phyloP scores from a whole-genome alignment of 768 basidiomycete species.

The Boletus eberwhitei region DNA sequence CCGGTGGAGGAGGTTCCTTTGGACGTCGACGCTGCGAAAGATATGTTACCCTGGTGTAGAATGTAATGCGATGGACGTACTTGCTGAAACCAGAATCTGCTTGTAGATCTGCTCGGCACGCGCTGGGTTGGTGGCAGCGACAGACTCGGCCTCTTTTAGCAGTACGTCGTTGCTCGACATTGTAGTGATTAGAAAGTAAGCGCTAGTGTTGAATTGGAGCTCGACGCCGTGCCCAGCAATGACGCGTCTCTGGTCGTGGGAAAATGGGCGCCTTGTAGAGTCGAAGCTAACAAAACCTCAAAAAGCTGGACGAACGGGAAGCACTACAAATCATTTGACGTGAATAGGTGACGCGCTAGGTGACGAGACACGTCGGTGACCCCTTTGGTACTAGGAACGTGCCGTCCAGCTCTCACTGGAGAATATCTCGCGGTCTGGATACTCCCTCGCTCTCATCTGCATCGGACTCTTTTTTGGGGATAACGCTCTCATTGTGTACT shows the following conservation, averaged over 20 bases:
- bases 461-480: too few relatives aligned
- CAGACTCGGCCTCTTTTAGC: slow-evolving; percentile 48
- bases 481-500: too few relatives aligned
- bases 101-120: slow-evolving; percentile 75
- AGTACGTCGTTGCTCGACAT: slow-evolving; percentile 28
- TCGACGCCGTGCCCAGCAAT: slow-evolving; percentile 6
- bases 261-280: slow-evolving; percentile 12
- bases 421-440: too few relatives aligned
- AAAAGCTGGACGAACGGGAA: too few relatives aligned
- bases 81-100: slow-evolving; percentile 50
- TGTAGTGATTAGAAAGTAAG: not conserved
- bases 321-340: too few relatives aligned
- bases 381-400: too few relatives aligned
- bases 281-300: too few relatives aligned
- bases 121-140: slow-evolving; percentile 45
- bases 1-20: slow-evolving; percentile 33
- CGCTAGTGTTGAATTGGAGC: not conserved
- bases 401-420: too few relatives aligned
- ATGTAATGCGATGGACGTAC: slow-evolving; percentile 20
- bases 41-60: not conserved
- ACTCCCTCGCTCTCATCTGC: too few relatives aligned
- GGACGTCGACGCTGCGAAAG: slow-evolving; percentile 28
- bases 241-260: slow-evolving; percentile 28
- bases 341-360: too few relatives aligned
- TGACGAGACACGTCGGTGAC: too few relatives aligned